Base-by-base conservation (phyloP, 148 eudicot species). In the Amaranthus cruentus region DNA sequence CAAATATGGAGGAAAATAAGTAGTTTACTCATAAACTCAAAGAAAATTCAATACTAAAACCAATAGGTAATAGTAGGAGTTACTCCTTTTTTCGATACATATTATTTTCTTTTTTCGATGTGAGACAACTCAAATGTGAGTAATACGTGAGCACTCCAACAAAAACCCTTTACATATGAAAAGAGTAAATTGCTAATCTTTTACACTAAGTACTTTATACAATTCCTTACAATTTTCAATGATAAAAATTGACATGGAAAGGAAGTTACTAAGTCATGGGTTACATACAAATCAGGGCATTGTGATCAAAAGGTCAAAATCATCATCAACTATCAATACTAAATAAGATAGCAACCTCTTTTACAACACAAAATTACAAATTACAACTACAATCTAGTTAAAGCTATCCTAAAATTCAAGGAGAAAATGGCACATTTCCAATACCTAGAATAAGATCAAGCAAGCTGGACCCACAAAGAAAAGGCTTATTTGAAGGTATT, bases 401-500 rank as follows among this genome's bases (percentile, higher is more conserved):
- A 50, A 0, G 14, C 53, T 6, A 13, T 13, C 15, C 5, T 1
- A 60, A 59, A 47, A 47, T 21, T 75, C 82, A 84, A 73, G 90
- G 94, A 75, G 79, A 61, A 14, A 74, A 46, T 50, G 88, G 73
- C 9, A 72, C 28, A 64, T 53, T 60, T 13, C 74, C 69, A 54
- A 80, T 61, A 28, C 62, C 57, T 12, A 70, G 48, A 2, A 71
- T 4, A 68, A 70, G 49, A 66, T 73, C 81, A 72, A 77, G 77
- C 80, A 91, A 79, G 38, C 38, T 28, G 56, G 79, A 51, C 42
- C 91, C 91, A 80, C 98, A 91, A 76, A 82, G 83, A 61, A 91
- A 80, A 6, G 93, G 88, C 68, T 78, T 88, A 7, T 76, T 71
- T 6, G 83, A 69, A 8, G 96, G 97, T 52, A 86, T 78, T 59